These are phyloP conservation scores for Vitis riparia DNA, from an alignment of 164 flowering plant species.

Conservation along the genomic window DNA sequence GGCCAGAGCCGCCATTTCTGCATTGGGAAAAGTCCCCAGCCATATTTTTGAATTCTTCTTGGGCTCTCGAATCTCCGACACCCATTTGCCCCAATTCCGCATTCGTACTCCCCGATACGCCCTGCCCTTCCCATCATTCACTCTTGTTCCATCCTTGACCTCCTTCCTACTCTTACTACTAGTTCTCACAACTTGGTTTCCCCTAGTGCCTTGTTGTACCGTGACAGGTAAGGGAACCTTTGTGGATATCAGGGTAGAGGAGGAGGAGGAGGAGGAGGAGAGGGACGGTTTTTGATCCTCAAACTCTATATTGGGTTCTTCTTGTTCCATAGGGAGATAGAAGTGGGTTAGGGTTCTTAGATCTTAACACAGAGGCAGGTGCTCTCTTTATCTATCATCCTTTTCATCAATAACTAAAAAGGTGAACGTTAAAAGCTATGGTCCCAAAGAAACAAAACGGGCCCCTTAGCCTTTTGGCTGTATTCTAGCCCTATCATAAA, in stretches of 20 bases:
- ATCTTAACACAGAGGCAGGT: not conserved
- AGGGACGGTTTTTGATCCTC: not conserved
- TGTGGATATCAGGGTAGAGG: not conserved
- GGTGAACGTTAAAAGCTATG: no score
- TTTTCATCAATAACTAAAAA: no score
- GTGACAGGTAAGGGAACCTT: no score
- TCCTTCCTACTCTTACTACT: not conserved
- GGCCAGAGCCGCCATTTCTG: conserved; percentile 75
- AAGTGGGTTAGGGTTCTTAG: not conserved
- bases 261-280: not conserved
- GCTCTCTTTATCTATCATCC: no score
- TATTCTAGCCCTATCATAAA: no score
- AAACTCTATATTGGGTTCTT: not conserved
- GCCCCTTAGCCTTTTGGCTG: no score
- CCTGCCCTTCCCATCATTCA: conserved; percentile 16
- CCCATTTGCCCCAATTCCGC: conserved; percentile 70
- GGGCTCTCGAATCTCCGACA: conserved; percentile 63
- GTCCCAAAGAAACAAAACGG: no score
- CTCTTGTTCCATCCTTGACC: not conserved
- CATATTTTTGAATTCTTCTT: conserved; percentile 65
- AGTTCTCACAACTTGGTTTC: not conserved
- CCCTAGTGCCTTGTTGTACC: not conserved
- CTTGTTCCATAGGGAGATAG: not conserved
- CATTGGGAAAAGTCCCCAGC: conserved; percentile 58
- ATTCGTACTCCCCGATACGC: conserved; percentile 50